Conservation (phyloP, 192 early-diverging fungal species). For the Coemansia aciculifera region DNA sequence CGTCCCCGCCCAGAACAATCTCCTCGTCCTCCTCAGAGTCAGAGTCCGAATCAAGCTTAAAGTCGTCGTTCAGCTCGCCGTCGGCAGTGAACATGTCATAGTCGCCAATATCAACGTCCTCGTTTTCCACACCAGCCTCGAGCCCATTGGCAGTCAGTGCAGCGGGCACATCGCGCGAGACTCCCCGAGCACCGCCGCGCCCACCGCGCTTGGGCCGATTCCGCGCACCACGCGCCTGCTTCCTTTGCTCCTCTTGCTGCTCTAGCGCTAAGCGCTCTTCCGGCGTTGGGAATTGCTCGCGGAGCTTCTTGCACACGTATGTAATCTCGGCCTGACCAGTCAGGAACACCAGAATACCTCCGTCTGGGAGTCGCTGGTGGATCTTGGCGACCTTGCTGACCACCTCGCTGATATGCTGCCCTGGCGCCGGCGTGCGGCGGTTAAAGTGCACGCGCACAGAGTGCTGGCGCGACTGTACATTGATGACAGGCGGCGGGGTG, state of each 20-base stretch:
- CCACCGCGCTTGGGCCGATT: background rate
- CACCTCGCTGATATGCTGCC: constrained; percentile 86
- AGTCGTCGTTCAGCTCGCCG: constrained; percentile 58
- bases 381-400: constrained; percentile 93
- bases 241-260: constrained; percentile 18
- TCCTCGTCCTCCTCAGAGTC: constrained; percentile 66
- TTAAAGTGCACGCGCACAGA: constrained; percentile 90
- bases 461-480: constrained; percentile 89
- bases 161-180: background rate
- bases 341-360: constrained; percentile 93
- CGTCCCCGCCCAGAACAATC: constrained; percentile 58
- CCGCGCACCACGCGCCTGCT: background rate
- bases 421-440: constrained; percentile 75
- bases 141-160: constrained; percentile 42
- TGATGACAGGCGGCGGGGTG: constrained; percentile 78
- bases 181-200: background rate
- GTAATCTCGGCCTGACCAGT: constrained; percentile 95
- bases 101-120: constrained; percentile 57
- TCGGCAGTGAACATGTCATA: constrained; percentile 20
- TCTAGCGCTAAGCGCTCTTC: constrained; percentile 34
- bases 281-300: constrained; percentile 65
- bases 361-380: constrained; percentile 86
- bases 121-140: constrained; percentile 52
- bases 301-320: constrained; percentile 72
- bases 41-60: constrained; percentile 50